Evolutionary conservation across 257 asterid genomes (phyloP).

Genomic region (Anisodus tanguticus): DNA sequence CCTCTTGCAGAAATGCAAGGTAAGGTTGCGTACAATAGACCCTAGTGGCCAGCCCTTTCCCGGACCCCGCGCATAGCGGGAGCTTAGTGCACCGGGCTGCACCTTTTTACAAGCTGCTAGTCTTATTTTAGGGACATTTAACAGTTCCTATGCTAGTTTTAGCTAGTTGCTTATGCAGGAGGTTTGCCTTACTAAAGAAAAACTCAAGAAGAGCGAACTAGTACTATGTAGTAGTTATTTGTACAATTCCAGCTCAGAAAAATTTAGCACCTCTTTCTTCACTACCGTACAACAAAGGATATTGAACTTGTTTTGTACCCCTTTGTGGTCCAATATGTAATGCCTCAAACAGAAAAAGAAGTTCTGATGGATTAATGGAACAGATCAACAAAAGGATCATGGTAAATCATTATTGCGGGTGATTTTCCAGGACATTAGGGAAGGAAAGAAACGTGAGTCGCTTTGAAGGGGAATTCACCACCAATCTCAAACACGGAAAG

Average conservation of each 20-base stretch:
- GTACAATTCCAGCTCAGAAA: background rate
- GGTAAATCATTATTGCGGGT: background rate
- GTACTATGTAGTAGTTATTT: background rate
- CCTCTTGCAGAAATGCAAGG: too few species aligned
- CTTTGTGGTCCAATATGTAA: background rate
- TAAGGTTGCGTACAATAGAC: too few species aligned
- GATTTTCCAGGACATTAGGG: background rate
- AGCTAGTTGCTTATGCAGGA: background rate
- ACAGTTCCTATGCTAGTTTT: background rate
- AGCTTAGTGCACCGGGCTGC: too few species aligned
- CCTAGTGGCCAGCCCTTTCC: too few species aligned
- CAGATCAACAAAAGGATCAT: background rate
- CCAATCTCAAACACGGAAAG: background rate
- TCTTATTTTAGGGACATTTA: constrained; percentile 4
- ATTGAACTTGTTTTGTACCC: constrained; percentile 19
- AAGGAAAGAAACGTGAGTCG: constrained; percentile 21
- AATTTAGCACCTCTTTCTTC: background rate
- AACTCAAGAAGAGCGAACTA: background rate
- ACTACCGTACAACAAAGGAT: background rate
- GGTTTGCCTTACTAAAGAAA: background rate
- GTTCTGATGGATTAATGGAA: background rate
- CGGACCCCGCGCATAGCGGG: too few species aligned
- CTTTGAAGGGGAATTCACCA: background rate
- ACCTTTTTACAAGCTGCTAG: background rate
- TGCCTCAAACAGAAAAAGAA: constrained; percentile 1